A percentile compares a stretch with the other conserved stretches of the same genome.
Evolutionary conservation across 768 basidiomycete genomes (phyloP).

Genomic region (Hericium erinaceus): DNA sequence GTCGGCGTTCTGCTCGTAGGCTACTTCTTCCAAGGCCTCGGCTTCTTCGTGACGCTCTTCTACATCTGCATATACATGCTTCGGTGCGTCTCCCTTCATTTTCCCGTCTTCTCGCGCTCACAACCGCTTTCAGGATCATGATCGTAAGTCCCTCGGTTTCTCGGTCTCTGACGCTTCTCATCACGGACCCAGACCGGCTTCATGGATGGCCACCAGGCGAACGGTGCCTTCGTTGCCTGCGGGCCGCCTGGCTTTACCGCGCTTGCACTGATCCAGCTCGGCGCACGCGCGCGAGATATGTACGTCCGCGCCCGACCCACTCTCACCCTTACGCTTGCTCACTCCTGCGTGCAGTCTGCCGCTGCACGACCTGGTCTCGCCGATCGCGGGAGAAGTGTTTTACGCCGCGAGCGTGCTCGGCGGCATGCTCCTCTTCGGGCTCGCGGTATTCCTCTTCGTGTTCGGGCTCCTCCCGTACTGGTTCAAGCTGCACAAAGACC

Average conservation of each 20-base stretch:
- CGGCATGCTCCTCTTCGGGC: slow-evolving; percentile 33
- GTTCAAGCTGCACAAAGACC: slow-evolving; percentile 39
- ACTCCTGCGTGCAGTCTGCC: slow-evolving; percentile 20
- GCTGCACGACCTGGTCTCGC: slow-evolving; percentile 26
- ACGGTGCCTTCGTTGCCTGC: slow-evolving; percentile 38
- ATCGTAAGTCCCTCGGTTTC: slow-evolving; percentile 20
- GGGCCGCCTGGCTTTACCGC: slow-evolving; percentile 44
- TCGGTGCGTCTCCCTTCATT: slow-evolving; percentile 12
- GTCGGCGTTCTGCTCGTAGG: slow-evolving; percentile 33
- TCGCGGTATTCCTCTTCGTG: slow-evolving; percentile 38
- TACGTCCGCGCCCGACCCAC: slow-evolving; percentile 13
- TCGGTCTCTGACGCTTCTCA: background rate
- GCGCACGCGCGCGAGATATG: slow-evolving; percentile 29
- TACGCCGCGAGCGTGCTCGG: slow-evolving; percentile 31
- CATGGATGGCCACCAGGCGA: slow-evolving; percentile 38
- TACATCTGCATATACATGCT: slow-evolving; percentile 42
- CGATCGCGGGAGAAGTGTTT: slow-evolving; percentile 35
- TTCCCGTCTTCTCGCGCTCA: background rate
- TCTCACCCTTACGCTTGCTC: background rate
- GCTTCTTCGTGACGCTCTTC: slow-evolving; percentile 42
- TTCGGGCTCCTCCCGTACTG: slow-evolving; percentile 37
- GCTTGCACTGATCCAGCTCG: slow-evolving; percentile 36
- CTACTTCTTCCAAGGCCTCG: slow-evolving; percentile 41
- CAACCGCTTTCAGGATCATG: slow-evolving; percentile 24
- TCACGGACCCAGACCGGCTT: slow-evolving; percentile 30